phyloP scores from a whole-genome alignment of 768 basidiomycete species.

The Suillus hirtellus region DNA sequence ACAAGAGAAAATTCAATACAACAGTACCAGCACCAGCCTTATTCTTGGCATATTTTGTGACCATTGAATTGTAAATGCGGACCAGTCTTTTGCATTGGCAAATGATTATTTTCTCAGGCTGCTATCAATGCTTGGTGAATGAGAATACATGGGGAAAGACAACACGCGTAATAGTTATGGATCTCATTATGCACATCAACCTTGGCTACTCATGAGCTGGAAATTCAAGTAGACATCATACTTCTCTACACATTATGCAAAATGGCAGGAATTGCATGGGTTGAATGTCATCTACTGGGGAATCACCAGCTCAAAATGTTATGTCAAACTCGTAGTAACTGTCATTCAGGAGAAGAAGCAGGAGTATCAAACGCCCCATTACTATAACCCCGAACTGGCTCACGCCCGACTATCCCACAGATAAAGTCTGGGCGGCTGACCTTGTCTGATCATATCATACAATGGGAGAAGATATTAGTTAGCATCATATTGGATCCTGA shows the following conservation, averaged over 20 bases:
- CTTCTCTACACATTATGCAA: background rate
- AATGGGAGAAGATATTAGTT: background rate
- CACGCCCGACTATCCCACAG: background rate
- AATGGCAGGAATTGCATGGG: conserved; percentile 27
- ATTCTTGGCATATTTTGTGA: too few species aligned
- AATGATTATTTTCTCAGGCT: too few species aligned
- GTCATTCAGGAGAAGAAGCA: background rate
- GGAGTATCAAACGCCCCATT: background rate
- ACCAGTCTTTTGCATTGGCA: too few species aligned
- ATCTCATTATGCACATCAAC: too few species aligned
- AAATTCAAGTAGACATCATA: too few species aligned
- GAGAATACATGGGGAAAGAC: too few species aligned
- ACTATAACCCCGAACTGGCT: background rate
- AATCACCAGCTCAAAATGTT: conserved; percentile 19
- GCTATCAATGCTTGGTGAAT: too few species aligned
- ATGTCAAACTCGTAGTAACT: background rate
- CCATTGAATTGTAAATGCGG: too few species aligned
- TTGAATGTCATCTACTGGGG: background rate
- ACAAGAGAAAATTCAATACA: background rate
- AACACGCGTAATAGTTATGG: too few species aligned
- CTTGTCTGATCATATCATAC: background rate
- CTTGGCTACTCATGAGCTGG: too few species aligned
- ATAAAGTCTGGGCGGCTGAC: background rate
- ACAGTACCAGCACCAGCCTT: background rate
- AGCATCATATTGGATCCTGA: background rate